Evolutionary conservation across 1,284 basidiomycete species (phyloP), one percentile per base, ranked within the genome.

Genomic region (Ganoderma meredithae): DNA sequence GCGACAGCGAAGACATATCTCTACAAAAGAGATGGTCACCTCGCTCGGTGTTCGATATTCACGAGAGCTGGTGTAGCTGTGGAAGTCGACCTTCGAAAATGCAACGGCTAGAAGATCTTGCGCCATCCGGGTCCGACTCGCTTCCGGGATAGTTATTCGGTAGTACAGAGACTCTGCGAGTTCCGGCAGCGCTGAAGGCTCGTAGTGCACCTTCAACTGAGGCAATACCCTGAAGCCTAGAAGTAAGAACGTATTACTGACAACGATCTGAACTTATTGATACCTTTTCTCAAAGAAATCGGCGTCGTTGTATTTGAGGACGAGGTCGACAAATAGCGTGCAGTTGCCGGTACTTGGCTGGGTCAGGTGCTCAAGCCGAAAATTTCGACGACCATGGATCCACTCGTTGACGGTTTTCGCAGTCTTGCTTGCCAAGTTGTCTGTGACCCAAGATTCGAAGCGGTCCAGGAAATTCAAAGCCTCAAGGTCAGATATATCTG

Each of bases 71-170:
- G 27, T 9, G 39, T 17, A 22, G 49, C 10, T 9, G 52, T 69
- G 61, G 36, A 69, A 44, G 25, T 69, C 61, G 25, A 66, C 31
- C 25, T 60, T 61, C 12, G 55, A 17, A 7, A 63, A 25, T 7
- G 61, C 64, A 3, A 49, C 19, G 13, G 25, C 25, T 6, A 69
- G 17, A 25, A 69, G 47, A 7, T 65, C 68, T 56, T 39, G 56
- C 3, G 65, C 43, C 19, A 66, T 60, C 6, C 55, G 53, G 5
- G 17, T 33, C 1, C 64, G 60, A 22, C 27, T 31, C 4, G 63
- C 68, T 12, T 49, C 39, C 22, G 56, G 31, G 31, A 65, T 53
- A 56, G 1, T n/a, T 9, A 7, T 13, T 22, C 58, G 36, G 19
- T 13, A 8, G n/a, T 40, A 44, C 40, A 64, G 13, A 27, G 33